Evolutionary conservation across 306 rosid species (phyloP).

Genomic region (Lathyrus oleraceus): DNA sequence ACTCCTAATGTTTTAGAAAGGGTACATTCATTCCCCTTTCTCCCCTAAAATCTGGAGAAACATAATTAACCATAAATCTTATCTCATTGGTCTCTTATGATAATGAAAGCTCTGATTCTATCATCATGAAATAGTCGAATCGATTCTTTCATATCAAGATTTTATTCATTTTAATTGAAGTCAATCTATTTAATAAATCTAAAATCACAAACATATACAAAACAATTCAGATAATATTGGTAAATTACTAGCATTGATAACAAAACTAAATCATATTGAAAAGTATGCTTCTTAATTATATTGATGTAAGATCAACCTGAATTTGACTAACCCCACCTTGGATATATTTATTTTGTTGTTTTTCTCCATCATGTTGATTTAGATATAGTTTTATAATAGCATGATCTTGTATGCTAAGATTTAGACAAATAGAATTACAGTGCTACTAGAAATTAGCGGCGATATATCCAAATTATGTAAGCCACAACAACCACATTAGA

Average conservation of each 20-base stretch:
- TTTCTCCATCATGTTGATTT: not conserved
- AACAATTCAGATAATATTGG: not conserved
- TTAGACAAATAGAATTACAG: not conserved
- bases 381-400: not conserved
- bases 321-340: not conserved
- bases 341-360: not conserved
- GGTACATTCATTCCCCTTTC: conserved; percentile 13
- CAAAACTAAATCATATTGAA: not conserved
- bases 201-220: not conserved
- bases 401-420: not conserved
- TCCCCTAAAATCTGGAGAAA: not conserved
- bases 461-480: not conserved
- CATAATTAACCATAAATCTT: not conserved
- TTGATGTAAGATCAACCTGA: not conserved
- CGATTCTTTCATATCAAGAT: not conserved
- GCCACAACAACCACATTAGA: too few relatives aligned
- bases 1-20: conserved; percentile 6
- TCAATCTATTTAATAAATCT: not conserved
- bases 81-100: conserved; percentile 4
- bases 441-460: not conserved
- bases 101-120: conserved; percentile 1
- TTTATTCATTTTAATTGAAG: not conserved
- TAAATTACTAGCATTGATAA: not conserved
- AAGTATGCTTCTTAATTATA: not conserved
- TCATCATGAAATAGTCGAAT: not conserved